Base-by-base conservation (phyloP, 371 early-diverging fungal species). In the Saksenaea vasiformis region DNA sequence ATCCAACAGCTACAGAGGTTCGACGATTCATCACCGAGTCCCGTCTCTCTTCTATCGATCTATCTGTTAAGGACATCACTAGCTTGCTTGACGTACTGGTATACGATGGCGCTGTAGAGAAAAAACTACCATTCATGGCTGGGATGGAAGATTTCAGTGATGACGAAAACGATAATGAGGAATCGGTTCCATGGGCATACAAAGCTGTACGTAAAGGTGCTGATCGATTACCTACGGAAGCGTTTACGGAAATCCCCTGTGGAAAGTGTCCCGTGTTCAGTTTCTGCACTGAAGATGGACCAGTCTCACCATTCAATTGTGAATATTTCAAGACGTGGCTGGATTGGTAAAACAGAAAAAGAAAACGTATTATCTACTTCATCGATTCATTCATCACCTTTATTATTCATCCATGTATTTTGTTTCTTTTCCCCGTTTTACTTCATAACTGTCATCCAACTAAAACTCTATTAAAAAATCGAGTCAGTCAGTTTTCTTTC, bases 91-190 rank as follows among this genome's bases (percentile, higher is more conserved):
- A 96, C 70, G 87, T 93, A 24, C 82, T 99, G 15, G 87, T 93
- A 5, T 96, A 92, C 68, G 98, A 98, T 70, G 95, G 95, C 35
- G 91, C 90, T 58, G 77, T 96, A 7, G 92, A 93, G 70, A 83
- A 85, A 53, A 77, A 84, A 62, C 57, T 85, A 28, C 82, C 89
- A 3, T 81, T 70, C 31, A 72, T 82, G 63, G 78, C 74, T 39
- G 79, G 82, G 27, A 82, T 79, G 70, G 61, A 61, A 14, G 85
- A 80, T 36, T 79, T 68, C 17, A 80, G 85, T 51, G 87, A 87
- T 28, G 86, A 84, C 39, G 85, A 86, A 28, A 80, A 77, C 2
- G 78, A 35, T 0, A 71, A 74, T 3, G 76, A 77, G 47, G 22
- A 55, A 13, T 65, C 65, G 9, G 70, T 71, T 17, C 87, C 86